Evolutionary conservation across 2,329 filamentous ascomycete species (phyloP).

Genomic region (Trichoderma guizhouense): DNA sequence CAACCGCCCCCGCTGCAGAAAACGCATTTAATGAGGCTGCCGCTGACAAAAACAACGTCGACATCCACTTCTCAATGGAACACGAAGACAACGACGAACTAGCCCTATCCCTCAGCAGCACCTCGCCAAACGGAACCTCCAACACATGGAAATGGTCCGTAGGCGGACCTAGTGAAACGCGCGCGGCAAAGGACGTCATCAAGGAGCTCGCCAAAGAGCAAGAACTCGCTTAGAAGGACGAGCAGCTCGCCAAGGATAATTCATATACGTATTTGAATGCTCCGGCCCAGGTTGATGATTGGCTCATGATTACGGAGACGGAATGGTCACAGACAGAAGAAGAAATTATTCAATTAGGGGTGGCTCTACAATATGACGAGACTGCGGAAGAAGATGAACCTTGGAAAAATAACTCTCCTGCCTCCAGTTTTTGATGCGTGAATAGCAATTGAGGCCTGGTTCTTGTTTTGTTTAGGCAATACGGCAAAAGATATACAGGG

Average conservation of each 20-base stretch:
- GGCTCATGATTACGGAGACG: background rate
- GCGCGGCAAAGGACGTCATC: constrained; percentile 27
- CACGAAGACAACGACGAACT: constrained; percentile 20
- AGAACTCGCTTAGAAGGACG: constrained; percentile 21
- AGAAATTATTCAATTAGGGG: background rate
- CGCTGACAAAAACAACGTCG: constrained; percentile 26
- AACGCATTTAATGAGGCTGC: constrained; percentile 33
- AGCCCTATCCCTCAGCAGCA: constrained; percentile 25
- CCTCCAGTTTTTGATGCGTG: background rate
- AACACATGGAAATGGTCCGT: constrained; percentile 33
- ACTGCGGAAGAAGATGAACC: background rate
- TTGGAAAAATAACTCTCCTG: background rate
- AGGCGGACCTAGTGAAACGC: constrained; percentile 16
- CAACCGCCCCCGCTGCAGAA: constrained; percentile 5
- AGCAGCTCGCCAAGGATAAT: background rate
- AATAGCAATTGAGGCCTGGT: background rate
- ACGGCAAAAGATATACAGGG: background rate
- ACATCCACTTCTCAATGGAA: constrained; percentile 34
- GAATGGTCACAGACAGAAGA: background rate
- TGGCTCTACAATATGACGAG: background rate
- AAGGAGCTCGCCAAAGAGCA: constrained; percentile 19
- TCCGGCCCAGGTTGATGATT: background rate
- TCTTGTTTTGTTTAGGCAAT: background rate
- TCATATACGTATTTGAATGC: background rate
- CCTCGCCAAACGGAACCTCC: constrained; percentile 18